Evolutionary conservation across 2,329 filamentous ascomycete species (phyloP).

Genomic region (Penicillium sp.): DNA sequence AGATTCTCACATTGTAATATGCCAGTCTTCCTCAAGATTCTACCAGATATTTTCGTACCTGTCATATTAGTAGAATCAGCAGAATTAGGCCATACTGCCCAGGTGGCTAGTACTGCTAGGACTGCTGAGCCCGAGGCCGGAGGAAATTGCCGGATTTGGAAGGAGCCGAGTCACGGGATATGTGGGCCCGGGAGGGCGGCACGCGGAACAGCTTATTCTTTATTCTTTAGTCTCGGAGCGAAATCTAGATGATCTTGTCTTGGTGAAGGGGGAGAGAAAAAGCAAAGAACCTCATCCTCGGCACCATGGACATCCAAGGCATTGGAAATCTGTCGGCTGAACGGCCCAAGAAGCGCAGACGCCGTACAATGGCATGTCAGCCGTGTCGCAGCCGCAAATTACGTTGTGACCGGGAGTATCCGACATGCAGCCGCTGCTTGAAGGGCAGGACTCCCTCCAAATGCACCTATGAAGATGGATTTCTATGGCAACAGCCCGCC

Average conservation of each 20-base stretch:
- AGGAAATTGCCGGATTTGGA: neutral
- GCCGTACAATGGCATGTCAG: slow-evolving; percentile 47
- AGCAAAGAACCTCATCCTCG: too few relatives aligned
- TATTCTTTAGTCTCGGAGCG: neutral
- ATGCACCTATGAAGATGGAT: slow-evolving; percentile 48
- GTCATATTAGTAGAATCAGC: too few relatives aligned
- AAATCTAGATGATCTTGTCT: neutral
- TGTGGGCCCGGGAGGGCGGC: slow-evolving; percentile 15
- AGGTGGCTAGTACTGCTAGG: neutral
- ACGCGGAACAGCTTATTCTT: neutral
- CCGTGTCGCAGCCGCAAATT: slow-evolving; percentile 49
- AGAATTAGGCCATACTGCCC: too few relatives aligned
- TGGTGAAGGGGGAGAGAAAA: too few relatives aligned
- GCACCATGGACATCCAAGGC: slow-evolving; percentile 17
- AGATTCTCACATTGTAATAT: too few relatives aligned
- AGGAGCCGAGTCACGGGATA: neutral
- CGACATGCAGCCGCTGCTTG: slow-evolving; percentile 43
- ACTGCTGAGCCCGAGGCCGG: neutral
- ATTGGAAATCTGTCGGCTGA: slow-evolving; percentile 26
- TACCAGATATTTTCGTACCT: too few relatives aligned
- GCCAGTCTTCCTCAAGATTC: too few relatives aligned
- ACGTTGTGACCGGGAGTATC: slow-evolving; percentile 49
- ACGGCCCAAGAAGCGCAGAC: slow-evolving; percentile 40
- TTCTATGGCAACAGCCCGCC: slow-evolving; percentile 44
- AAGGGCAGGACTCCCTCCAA: slow-evolving; percentile 41